Conservation (phyloP, 2,329 filamentous ascomycete species). For the Xylaria sp. region DNA sequence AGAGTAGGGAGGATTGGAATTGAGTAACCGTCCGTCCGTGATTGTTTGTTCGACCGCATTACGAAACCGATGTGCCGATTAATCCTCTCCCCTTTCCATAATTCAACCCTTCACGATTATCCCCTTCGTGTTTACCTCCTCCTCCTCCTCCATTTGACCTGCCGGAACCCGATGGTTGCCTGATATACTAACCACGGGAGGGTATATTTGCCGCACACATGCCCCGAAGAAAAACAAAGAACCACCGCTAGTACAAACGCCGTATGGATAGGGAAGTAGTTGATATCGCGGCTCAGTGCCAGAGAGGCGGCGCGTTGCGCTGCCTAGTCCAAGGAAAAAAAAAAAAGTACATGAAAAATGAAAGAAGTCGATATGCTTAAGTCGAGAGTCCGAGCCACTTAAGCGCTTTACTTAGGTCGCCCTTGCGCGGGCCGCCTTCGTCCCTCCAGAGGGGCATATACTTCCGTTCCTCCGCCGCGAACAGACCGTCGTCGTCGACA, state of each 20-base stretch:
- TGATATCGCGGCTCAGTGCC: background rate
- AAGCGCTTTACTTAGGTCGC: conserved; percentile 62
- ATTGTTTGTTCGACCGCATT: background rate
- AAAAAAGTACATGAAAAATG: background rate
- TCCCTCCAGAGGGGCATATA: conserved; percentile 61
- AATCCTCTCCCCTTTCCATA: background rate
- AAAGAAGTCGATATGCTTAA: conserved; percentile 9
- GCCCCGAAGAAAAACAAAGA: background rate
- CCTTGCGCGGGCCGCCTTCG: conserved; percentile 51
- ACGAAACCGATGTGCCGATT: background rate
- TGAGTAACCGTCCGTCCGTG: background rate
- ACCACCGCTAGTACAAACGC: background rate
- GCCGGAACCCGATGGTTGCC: background rate
- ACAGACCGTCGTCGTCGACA: conserved; percentile 52
- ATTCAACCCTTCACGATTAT: too few species aligned
- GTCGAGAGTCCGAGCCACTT: conserved; percentile 62
- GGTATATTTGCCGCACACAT: background rate
- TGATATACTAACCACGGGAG: background rate
- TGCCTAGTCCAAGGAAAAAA: background rate
- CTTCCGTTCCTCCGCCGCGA: conserved; percentile 61
- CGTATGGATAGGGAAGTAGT: background rate
- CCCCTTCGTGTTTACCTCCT: background rate
- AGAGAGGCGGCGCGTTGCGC: background rate
- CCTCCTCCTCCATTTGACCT: background rate
- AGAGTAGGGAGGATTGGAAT: background rate